Base-by-base conservation (phyloP, 2,329 filamentous ascomycete genomes). In the Cercospora sp. region DNA sequence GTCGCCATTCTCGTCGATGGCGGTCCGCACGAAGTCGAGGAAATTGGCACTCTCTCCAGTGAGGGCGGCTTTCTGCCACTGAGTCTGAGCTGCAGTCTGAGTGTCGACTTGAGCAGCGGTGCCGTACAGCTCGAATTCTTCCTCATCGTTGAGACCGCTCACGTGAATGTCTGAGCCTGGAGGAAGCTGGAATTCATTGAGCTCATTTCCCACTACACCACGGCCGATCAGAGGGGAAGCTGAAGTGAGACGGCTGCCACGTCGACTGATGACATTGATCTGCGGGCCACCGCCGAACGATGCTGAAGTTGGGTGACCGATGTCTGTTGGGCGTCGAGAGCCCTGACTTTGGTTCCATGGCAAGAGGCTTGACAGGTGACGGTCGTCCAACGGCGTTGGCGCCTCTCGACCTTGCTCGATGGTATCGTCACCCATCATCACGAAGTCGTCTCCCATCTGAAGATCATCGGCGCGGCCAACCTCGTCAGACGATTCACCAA, bases 341-440 rank as follows among this genome's bases (percentile, higher is more conserved):
- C 77, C 78, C 61, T 79, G 72, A 66, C 75, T 75, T 51, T 75
- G 74, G 70, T 91, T 91, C 89, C 89, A 91, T 10, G 89, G 89
- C 84, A 91, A 88, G n/a, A 85, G 80, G 4, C 85, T 87, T 26
- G 87, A 87, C 30, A 86, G 59, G 10, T 73, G 86, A 45, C 72
- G 74, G 63, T 89, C 86, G 67, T 96, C 87, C 63, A 95, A 84
- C 7, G 87, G 86, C 0, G 87, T 84, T 0, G 83, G 86, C 0
- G 87, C 90, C 51, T 91, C 87, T 79, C 92, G 87, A 20, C 89
- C 91, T 26, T 92, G 79, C 77, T 96, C 93, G 20, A 90, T 78
- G 8, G 86, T 86, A 70, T 82, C 77, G 64, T 75, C 74, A 30
- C 67, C 67, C 28, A 71, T 60, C 23, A 70, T 53, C 6, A 72